Evolutionary conservation across 1,284 basidiomycete species (phyloP), one percentile per base, ranked within the genome.

Genomic region (Naganishia liquefaciens): DNA sequence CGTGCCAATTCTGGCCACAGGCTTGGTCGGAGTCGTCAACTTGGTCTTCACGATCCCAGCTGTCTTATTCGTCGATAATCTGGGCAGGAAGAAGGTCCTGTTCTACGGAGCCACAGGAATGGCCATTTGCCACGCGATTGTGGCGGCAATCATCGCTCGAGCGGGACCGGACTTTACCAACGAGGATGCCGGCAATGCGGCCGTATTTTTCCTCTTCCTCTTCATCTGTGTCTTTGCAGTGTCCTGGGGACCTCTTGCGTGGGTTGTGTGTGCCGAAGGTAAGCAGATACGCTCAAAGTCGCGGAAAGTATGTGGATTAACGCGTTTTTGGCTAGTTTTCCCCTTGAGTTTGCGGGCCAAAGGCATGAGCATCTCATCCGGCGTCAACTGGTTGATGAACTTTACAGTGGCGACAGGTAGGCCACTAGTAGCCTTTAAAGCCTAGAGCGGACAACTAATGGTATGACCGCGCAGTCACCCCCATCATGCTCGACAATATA

Each of bases 11-110:
- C 82, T 91, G 39, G 88, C 89, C 1, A 91, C 90, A 11, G 90
- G 90, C 55, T 85, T 91, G 13, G 90, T 91, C 64, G 90, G 90
- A 53, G 85, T 91, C 71, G 87, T 85, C 70, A 79, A 77, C 70
- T 76, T 77, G 46, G 69, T 77, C 21, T 68, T 77, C 51, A 77
- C 77, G 4, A 72, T 79, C 54, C 77, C 77, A 1, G 77, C 77
- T 15, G 76, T 79, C 1, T 66, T 77, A 5, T 76, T 74, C 39
- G 76, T 77, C 46, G 77, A 79, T 70, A 75, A 75, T 63, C 70
- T 77, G 47, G 77, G 76, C 25, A 74, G 76, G 58, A 74, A 71
- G 64, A 76, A 76, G 4, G 68, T 77, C 63, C 72, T 79, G 43
- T 73, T 73, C 43, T 70, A 69, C 68, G 77, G 77, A 33, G 75